These are phyloP conservation scores for Ogataea ramenticola DNA, from an alignment of 805 yeast genomes.

Conservation along the genomic window DNA sequence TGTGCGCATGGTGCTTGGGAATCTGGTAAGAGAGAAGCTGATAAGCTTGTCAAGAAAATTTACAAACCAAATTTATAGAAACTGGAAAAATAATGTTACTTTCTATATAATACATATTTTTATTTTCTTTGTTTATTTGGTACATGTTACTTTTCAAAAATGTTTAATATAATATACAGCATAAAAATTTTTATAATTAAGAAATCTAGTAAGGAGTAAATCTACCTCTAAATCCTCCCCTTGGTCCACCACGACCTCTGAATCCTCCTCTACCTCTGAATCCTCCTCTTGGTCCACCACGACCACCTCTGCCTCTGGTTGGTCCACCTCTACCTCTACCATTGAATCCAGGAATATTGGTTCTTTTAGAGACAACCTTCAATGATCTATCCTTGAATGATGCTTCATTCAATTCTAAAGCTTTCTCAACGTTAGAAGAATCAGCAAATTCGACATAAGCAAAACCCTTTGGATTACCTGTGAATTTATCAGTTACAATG, in stretches of 20 bases:
- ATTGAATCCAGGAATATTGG: conserved; percentile 70
- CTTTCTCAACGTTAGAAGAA: conserved; percentile 54
- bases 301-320: conserved; percentile 17
- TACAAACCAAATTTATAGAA: conserved; percentile 18
- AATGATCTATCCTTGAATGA: conserved; percentile 61
- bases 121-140: too few relatives aligned
- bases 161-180: not conserved
- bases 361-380: conserved; percentile 71
- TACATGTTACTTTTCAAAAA: too few relatives aligned
- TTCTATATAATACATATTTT: too few relatives aligned
- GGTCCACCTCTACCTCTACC: conserved; percentile 38
- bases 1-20: conserved; percentile 55
- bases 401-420: conserved; percentile 59
- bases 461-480: conserved; percentile 82
- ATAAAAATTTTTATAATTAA: not conserved
- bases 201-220: conserved; percentile 17
- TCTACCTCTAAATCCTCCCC: conserved; percentile 23
- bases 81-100: not conserved
- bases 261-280: conserved; percentile 16
- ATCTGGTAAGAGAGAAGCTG: conserved; percentile 43
- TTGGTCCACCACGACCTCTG: conserved; percentile 9
- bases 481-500: conserved; percentile 59
- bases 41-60: conserved; percentile 13
- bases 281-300: conserved; percentile 17
- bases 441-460: conserved; percentile 83